Conservation (phyloP, 805 yeast species). For the Zygosaccharomyces bisporus region DNA sequence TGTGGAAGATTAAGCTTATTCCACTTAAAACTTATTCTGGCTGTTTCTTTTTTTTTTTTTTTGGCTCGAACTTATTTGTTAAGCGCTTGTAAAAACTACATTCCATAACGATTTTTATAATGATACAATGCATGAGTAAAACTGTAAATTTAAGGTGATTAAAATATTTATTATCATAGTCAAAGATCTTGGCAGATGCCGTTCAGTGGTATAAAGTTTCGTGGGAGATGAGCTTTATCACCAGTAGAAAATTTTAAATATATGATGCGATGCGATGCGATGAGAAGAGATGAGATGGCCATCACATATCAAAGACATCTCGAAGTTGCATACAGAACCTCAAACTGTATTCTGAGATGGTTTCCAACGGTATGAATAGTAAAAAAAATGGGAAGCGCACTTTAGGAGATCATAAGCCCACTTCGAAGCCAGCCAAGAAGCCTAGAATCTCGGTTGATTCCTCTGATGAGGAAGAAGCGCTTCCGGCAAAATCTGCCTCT, state of each 20-base stretch:
- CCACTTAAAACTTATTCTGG: neutral
- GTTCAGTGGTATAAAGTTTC: too few species aligned
- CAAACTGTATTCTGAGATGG: slow-evolving; percentile 5
- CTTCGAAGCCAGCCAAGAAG: slow-evolving; percentile 26
- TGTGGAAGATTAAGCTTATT: slow-evolving; percentile 16
- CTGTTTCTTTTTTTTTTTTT: neutral
- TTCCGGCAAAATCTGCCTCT: slow-evolving; percentile 9
- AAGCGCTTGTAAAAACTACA: neutral
- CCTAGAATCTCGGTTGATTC: slow-evolving; percentile 35
- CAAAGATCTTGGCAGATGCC: too few species aligned
- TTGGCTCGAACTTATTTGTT: neutral
- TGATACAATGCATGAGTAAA: slow-evolving; percentile 2
- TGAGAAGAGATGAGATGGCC: slow-evolving; percentile 11
- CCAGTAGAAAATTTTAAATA: slow-evolving; percentile 13
- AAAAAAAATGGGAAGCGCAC: slow-evolving; percentile 14
- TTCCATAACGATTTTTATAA: slow-evolving; percentile 1
- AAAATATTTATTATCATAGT: too few species aligned
- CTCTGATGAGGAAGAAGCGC: slow-evolving; percentile 30
- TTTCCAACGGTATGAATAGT: slow-evolving; percentile 7
- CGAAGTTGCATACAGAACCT: neutral
- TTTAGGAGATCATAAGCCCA: slow-evolving; percentile 3
- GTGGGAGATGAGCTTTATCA: neutral
- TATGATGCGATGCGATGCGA: slow-evolving; percentile 7
- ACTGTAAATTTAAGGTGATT: neutral
- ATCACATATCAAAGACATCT: neutral